Base-by-base conservation (phyloP, 2,329 filamentous ascomycete species). In the Cladosporium sp. region DNA sequence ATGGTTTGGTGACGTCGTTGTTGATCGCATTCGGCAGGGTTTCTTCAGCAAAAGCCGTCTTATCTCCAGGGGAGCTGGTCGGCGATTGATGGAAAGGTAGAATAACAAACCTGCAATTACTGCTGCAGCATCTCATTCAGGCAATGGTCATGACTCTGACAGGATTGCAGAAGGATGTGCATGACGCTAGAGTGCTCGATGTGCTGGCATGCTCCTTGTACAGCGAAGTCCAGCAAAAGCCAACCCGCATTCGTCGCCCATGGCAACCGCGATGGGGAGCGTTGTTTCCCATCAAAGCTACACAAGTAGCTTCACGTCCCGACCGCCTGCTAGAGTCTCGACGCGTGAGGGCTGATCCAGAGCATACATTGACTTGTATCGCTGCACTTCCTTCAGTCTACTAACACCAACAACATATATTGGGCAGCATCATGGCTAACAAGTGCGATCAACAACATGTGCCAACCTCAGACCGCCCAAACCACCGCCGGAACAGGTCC, bases 401-500 rank as follows among this genome's bases (percentile, higher is more conserved):
- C 54, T 59, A 65, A 59, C 63, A 36, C 3, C 30, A 30, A 51
- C 32, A 32, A 51, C 32, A 32, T 8, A 32, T 8, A 39, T 32
- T 10, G 32, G 39, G 26, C 36, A 30, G 48, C 51, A 51, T 65
- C 51, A 51, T 65, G 57, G 46, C 63, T n/a, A 53, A 43, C n/a
- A 36, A 34, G 32, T 43, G 34, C 23, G 49, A 46, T 1, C 34
- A 63, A 10, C 60, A 63, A 10, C 60, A 56, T 51, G 63, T n/a
- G 14, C 5, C 54, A 11, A 16, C 56, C 10, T 10, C 39, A 51
- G 43, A 23, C 48, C 66, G 67, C 25, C 71, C 71, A 1, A 63
- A 68, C n/a, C 72, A 75, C 58, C 72, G 69, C 60, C 73, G 75
- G 64, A 73, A 72, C 58, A 67, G 67, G 32, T 75, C 73, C 48